Conservation (phyloP, 2,329 filamentous ascomycete genomes). For the Fusarium verrucosum region DNA sequence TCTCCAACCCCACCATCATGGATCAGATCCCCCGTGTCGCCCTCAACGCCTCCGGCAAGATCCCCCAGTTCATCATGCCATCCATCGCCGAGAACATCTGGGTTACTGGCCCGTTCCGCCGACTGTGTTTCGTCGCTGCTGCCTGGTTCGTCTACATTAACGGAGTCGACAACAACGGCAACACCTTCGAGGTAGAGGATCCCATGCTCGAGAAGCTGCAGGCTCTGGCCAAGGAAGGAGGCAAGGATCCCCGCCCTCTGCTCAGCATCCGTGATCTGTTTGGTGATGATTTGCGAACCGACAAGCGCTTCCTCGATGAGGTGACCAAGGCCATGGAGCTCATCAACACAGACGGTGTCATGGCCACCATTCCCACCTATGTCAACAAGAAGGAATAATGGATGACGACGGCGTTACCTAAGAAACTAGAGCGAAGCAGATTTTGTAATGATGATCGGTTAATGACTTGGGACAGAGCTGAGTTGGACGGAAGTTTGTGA, state of each 20-base stretch:
- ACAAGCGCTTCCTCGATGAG: constrained; percentile 59
- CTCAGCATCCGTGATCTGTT: constrained; percentile 59
- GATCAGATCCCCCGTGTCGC: constrained; percentile 63
- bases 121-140: constrained; percentile 58
- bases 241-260: constrained; percentile 53
- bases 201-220: constrained; percentile 60
- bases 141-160: constrained; percentile 63
- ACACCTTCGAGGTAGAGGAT: constrained; percentile 55
- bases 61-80: constrained; percentile 62
- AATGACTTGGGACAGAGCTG: constrained; percentile 15
- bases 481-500: background rate
- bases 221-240: constrained; percentile 55
- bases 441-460: constrained; percentile 11
- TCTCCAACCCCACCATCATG: constrained; percentile 66
- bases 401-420: background rate
- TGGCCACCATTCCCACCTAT: constrained; percentile 62
- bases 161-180: constrained; percentile 60
- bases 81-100: constrained; percentile 59
- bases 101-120: constrained; percentile 55
- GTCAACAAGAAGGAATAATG: constrained; percentile 48
- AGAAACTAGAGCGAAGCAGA: constrained; percentile 18
- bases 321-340: constrained; percentile 58
- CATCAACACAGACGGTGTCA: constrained; percentile 57
- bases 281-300: constrained; percentile 60
- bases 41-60: constrained; percentile 63